Percentiles rank a stretch among this genome's conserved stretches.
Conservation (phyloP, 2,329 filamentous ascomycete species). For the Epichloe elymi region DNA sequence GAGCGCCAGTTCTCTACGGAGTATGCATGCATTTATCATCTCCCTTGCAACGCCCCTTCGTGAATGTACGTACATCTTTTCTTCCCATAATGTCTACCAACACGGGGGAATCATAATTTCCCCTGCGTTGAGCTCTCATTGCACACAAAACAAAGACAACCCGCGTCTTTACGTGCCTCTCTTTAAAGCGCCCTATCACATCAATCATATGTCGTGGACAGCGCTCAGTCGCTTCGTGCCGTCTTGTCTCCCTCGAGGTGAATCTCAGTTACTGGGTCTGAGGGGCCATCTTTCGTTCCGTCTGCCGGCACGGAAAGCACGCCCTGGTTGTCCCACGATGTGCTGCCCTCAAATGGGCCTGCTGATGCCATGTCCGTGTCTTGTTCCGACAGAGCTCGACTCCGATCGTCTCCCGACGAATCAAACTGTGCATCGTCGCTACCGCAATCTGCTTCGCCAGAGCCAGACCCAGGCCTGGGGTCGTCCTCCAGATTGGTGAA, state of each 20-base stretch:
- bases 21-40: neutral
- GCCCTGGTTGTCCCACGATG: constrained; percentile 20
- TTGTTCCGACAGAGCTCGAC: constrained; percentile 13
- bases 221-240: constrained; percentile 11
- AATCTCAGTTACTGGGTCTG: constrained; percentile 36
- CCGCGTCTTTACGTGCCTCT: neutral
- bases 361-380: constrained; percentile 19
- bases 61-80: neutral
- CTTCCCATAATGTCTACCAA: neutral
- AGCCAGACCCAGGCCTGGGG: constrained; percentile 16
- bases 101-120: neutral
- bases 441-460: constrained; percentile 23
- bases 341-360: constrained; percentile 6
- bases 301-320: constrained; percentile 28
- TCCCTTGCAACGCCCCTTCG: neutral
- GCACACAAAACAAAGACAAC: neutral
- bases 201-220: neutral
- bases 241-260: constrained; percentile 29
- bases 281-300: constrained; percentile 22
- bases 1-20: neutral
- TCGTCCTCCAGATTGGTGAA: constrained; percentile 26
- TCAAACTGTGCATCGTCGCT: constrained; percentile 32
- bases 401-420: constrained; percentile 24
- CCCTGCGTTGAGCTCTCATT: neutral
- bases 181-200: neutral